Percentiles rank a stretch among this genome's conserved stretches.
Evolutionary conservation across 345 rosid genomes (phyloP).

Genomic region (Syzygium aromaticum): DNA sequence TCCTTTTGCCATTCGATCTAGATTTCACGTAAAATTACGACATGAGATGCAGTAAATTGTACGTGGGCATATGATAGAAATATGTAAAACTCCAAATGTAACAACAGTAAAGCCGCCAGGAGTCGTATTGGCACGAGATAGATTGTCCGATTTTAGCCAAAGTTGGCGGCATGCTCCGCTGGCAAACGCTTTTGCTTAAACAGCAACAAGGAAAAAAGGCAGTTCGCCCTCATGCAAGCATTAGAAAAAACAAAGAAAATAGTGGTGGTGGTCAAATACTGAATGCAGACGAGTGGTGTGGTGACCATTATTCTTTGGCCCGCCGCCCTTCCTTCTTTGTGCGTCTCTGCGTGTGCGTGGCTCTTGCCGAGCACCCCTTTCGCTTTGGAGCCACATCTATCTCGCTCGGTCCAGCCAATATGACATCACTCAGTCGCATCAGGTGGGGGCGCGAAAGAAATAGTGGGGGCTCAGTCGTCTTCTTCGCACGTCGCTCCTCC

Average conservation of each 20-base stretch:
- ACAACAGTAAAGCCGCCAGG: not conserved
- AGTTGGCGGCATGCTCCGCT: not conserved
- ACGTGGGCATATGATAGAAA: not conserved
- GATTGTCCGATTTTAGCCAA: not conserved
- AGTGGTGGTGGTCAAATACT: not conserved
- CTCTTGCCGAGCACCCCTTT: not conserved
- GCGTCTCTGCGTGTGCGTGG: not conserved
- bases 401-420: not conserved
- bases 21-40: not conserved
- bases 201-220: not conserved
- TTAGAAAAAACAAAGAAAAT: not conserved
- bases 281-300: not conserved
- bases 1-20: not conserved
- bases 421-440: not conserved
- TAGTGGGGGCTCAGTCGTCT: not conserved
- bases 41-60: not conserved
- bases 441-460: not conserved
- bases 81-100: not conserved
- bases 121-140: not conserved
- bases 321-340: not conserved
- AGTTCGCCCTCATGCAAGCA: not conserved
- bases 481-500: not conserved
- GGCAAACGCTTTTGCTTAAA: not conserved
- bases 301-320: not conserved
- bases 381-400: not conserved